Evolutionary conservation across 1,139 yeast genomes (phyloP), one percentile per base, ranked within the genome.

Genomic region (Taphrina sp.): DNA sequence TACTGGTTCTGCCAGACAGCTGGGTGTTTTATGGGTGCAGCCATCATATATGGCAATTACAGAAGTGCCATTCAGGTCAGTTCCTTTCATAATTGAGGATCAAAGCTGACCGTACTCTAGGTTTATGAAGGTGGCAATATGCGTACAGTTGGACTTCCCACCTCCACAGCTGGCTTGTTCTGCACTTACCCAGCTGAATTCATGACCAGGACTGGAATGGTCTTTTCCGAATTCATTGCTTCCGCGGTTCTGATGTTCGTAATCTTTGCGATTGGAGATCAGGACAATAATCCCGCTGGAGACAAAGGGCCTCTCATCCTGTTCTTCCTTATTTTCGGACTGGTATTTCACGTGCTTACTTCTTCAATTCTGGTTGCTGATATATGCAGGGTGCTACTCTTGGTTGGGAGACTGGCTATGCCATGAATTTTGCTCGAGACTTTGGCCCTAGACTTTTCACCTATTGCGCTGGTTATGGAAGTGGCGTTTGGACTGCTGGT

Each of bases 351-450:
- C n/a, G n/a, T n/a, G n/a, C n/a, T n/a, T n/a, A n/a, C n/a, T n/a
- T n/a, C n/a, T n/a, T n/a, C n/a, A n/a, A n/a, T n/a, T n/a, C n/a
- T n/a, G n/a, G n/a, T n/a, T n/a, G n/a, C n/a, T n/a, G n/a, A n/a
- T 7, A 12, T 26, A 26, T 7, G 31, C 31, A 7, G 47, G 79
- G 77, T 63, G 71, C 76, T 16, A 65, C 75, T 17, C 69, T 73
- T 58, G 77, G 78, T 47, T 75, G 70, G 66, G 77, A 75, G 64
- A 77, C 80, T 22, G 80, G 79, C 34, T 75, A 76, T 62, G 80
- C 79, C 44, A 67, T 77, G 61, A 76, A 76, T 66, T 67, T 74
- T 60, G 80, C 80, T 22, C 74, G 81, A 68, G 81, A 77, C 65
- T 69, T 76, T 56, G 78, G 77, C 37, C 80, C 81, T 58, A 68